phyloP scores from a whole-genome alignment of 169 alveolate genomes.

The Neospora caninum region DNA sequence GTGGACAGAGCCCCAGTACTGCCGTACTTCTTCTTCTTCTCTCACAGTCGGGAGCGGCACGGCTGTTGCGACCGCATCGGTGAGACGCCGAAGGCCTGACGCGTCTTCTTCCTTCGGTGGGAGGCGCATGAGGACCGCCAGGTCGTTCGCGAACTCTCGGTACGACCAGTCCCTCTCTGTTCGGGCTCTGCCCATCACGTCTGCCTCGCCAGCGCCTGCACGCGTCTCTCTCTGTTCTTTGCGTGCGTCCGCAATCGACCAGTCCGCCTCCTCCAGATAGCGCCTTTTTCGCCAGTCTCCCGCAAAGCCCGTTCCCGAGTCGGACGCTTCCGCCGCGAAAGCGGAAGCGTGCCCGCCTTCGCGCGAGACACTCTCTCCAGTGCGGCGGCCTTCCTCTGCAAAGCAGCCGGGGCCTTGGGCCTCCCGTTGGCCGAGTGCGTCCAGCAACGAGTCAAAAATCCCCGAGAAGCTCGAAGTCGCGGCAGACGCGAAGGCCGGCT shows the following conservation, averaged over 20 bases:
- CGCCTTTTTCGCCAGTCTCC: background rate
- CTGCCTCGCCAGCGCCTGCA: background rate
- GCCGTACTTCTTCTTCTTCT: slow-evolving; percentile 20
- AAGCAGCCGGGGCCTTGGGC: background rate
- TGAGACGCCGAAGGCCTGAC: slow-evolving; percentile 23
- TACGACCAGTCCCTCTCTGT: background rate
- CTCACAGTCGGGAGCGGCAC: background rate
- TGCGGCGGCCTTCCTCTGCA: background rate
- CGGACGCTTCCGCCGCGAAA: background rate
- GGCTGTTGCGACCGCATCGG: background rate
- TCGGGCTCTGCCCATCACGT: too few relatives aligned
- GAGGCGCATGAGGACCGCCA: slow-evolving; percentile 11
- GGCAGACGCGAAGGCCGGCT: background rate
- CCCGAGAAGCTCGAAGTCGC: background rate
- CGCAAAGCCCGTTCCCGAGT: background rate
- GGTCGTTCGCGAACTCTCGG: slow-evolving; percentile 13
- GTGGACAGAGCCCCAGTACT: background rate
- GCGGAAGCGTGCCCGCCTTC: background rate
- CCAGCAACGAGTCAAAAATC: background rate
- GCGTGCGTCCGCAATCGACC: background rate
- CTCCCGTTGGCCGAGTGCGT: background rate
- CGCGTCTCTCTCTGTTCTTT: background rate
- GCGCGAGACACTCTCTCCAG: too few relatives aligned
- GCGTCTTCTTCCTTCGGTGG: slow-evolving; percentile 11
- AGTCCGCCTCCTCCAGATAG: background rate